Evolutionary conservation across 1,139 yeast species (phyloP).

Genomic region (Yamadazyma friedrichii): DNA sequence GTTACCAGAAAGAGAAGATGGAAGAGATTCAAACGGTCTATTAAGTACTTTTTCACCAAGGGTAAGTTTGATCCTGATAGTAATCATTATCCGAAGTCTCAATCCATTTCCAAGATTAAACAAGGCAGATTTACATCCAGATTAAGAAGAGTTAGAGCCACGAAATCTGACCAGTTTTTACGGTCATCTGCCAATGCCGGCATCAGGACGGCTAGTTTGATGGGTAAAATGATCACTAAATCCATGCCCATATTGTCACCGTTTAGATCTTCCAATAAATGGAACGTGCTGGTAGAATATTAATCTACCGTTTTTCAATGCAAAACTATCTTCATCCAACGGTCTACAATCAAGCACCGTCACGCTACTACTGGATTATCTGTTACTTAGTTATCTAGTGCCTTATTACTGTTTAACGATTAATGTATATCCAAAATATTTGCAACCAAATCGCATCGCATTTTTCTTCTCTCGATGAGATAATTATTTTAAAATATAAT

Average conservation of each 20-base stretch:
- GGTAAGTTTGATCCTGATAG: slow-evolving; percentile 34
- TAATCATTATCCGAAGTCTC: slow-evolving; percentile 18
- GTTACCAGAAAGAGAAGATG: slow-evolving; percentile 36
- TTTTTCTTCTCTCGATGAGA: slow-evolving; percentile 6
- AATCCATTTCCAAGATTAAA: slow-evolving; percentile 24
- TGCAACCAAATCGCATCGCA: slow-evolving; percentile 3
- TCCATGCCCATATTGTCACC: slow-evolving; percentile 23
- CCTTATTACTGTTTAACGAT: neutral
- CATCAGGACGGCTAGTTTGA: slow-evolving; percentile 21
- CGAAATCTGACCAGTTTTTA: slow-evolving; percentile 15
- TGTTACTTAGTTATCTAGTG: neutral
- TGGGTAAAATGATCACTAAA: slow-evolving; percentile 24
- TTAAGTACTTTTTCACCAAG: slow-evolving; percentile 25
- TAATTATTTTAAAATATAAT: neutral
- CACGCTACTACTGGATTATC: too few species aligned
- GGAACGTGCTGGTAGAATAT: slow-evolving; percentile 19
- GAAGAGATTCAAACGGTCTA: slow-evolving; percentile 34
- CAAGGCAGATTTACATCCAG: slow-evolving; percentile 24
- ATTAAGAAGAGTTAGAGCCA: slow-evolving; percentile 17
- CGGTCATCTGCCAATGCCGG: slow-evolving; percentile 25
- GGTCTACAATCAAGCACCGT: too few species aligned
- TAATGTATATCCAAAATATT: neutral
- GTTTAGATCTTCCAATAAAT: slow-evolving; percentile 9
- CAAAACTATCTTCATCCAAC: too few species aligned
- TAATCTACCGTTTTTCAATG: neutral